These are phyloP conservation scores for Xylaria telfairii DNA, from an alignment of 495 filamentous ascomycete species.

Conservation along the genomic window DNA sequence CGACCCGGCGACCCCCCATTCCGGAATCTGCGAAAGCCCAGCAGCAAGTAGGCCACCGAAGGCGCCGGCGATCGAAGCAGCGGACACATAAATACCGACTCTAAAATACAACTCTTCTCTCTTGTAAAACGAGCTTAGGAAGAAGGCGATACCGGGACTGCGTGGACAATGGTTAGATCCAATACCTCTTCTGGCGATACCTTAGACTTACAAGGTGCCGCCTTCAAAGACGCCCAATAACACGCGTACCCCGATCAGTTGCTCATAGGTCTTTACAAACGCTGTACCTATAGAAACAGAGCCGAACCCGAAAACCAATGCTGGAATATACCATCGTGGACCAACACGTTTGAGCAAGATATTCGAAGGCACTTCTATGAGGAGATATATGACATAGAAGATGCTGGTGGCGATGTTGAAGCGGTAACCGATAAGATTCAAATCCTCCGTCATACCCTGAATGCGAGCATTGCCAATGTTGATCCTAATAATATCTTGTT, in stretches of 20 bases:
- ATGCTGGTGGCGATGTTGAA: constrained; percentile 66
- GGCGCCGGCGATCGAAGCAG: constrained; percentile 61
- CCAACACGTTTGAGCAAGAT: constrained; percentile 66
- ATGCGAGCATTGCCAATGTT: constrained; percentile 72
- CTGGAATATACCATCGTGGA: constrained; percentile 68
- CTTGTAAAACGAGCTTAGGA: constrained; percentile 64
- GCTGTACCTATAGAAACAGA: constrained; percentile 52
- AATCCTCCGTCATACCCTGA: constrained; percentile 60
- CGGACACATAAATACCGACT: constrained; percentile 63
- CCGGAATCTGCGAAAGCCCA: constrained; percentile 56
- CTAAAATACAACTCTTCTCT: constrained; percentile 61
- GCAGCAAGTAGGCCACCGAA: constrained; percentile 63
- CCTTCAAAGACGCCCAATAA: constrained; percentile 61
- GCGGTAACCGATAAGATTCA: constrained; percentile 56
- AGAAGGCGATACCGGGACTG: constrained; percentile 60
- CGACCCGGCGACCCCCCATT: constrained; percentile 52
- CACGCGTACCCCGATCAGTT: constrained; percentile 49
- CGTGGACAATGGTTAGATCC: not conserved
- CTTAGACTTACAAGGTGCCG: constrained; percentile 49
- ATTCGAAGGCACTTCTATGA: constrained; percentile 71
- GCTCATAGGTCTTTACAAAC: constrained; percentile 50
- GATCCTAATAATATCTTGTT: constrained; percentile 54
- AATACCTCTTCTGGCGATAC: not conserved
- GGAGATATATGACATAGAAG: constrained; percentile 72
- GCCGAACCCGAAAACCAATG: constrained; percentile 58